Percentiles rank a stretch among this genome's conserved stretches.
Evolutionary conservation across 176 grass and related monocot species (phyloP).

Genomic region (Eleusine indica): DNA sequence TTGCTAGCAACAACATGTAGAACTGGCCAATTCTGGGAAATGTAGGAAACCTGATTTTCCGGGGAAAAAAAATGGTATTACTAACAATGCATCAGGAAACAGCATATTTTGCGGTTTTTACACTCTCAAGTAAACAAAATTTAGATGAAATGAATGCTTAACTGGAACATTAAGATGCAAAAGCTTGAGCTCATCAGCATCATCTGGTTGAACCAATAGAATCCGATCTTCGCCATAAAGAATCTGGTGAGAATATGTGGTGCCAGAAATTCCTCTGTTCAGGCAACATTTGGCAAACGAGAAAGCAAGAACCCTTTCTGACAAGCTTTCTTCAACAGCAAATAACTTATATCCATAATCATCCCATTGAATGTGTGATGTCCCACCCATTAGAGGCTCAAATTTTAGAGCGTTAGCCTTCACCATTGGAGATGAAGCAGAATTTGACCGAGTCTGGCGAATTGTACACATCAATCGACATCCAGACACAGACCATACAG

Average conservation of each 20-base stretch:
- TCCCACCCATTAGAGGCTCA: conserved; percentile 88
- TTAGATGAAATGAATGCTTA: conserved; percentile 55
- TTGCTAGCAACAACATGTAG: conserved; percentile 88
- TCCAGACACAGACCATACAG: conserved; percentile 96
- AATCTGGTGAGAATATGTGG: conserved; percentile 83
- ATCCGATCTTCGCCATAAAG: conserved; percentile 89
- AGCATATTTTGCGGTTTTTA: conserved; percentile 16
- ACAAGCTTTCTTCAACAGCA: conserved; percentile 86
- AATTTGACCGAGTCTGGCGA: conserved; percentile 81
- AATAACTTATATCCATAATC: conserved; percentile 91
- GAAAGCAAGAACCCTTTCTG: conserved; percentile 85
- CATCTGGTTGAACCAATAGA: conserved; percentile 80
- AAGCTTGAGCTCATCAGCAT: conserved; percentile 92
- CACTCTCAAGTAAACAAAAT: conserved; percentile 35
- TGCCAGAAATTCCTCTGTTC: conserved; percentile 83
- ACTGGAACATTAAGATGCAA: conserved; percentile 97
- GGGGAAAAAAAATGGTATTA: conserved; percentile 14
- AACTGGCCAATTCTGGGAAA: conserved; percentile 97
- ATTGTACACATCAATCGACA: conserved; percentile 97
- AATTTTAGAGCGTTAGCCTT: conserved; percentile 69
- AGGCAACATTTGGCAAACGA: conserved; percentile 94
- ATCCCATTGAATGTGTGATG: conserved; percentile 94
- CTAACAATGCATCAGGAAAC: conserved; percentile 20
- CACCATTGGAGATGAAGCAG: conserved; percentile 76
- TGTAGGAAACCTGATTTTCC: conserved; percentile 75